Evolutionary conservation across 1,284 basidiomycete genomes (phyloP).

Genomic region (Ceratobasidium sp.): DNA sequence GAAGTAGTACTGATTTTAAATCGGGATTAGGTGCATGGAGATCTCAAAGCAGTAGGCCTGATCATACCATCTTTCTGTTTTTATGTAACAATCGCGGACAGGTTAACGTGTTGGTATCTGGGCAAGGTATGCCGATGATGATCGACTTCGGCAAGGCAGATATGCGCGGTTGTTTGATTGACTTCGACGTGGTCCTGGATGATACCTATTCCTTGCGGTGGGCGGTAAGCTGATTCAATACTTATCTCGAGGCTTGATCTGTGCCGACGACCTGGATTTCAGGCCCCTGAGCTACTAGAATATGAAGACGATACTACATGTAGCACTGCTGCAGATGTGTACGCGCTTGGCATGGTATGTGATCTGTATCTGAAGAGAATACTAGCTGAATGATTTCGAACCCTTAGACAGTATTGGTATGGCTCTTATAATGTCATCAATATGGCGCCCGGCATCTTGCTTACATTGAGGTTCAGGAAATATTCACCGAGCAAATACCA

Average conservation of each 20-base stretch:
- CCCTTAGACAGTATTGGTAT: too few species aligned
- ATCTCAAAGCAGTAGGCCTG: neutral
- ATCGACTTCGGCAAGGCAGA: conserved; percentile 4
- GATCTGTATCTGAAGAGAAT: neutral
- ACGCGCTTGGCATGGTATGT: conserved; percentile 29
- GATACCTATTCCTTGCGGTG: neutral
- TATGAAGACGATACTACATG: too few species aligned
- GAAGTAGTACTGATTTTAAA: neutral
- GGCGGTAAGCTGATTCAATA: neutral
- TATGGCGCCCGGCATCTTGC: too few species aligned
- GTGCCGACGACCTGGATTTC: neutral
- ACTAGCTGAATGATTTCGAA: too few species aligned
- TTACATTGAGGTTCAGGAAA: too few species aligned
- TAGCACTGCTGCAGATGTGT: conserved; percentile 16
- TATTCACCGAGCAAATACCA: too few species aligned
- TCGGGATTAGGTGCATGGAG: neutral
- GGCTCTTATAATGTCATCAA: too few species aligned
- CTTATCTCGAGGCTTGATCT: neutral
- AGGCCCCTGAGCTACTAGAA: conserved; percentile 18
- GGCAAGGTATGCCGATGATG: neutral
- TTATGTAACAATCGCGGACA: neutral
- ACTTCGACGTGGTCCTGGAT: neutral
- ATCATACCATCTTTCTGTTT: neutral
- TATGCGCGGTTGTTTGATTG: neutral
- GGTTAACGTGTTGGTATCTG: conserved; percentile 2